Evolutionary conservation across 73 alveolate genomes (phyloP), one percentile per base, ranked within the genome.

Genomic region (Symbiodinium pilosum): DNA sequence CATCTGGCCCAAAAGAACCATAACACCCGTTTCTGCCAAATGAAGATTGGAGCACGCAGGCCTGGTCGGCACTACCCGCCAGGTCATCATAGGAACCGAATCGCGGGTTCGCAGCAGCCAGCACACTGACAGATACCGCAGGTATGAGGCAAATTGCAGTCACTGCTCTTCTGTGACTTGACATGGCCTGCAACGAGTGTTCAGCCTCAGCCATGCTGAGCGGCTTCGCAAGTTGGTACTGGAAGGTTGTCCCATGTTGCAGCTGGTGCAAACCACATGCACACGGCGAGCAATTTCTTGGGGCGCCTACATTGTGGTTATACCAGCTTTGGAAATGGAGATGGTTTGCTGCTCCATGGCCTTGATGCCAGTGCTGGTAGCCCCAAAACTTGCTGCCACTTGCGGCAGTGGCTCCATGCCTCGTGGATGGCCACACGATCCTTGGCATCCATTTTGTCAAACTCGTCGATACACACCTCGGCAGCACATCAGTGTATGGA

Each of bases 271-370:
- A n/a, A n/a, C n/a, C n/a, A n/a, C 68, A 11, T 54, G 43, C 36
- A 20, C 84, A 4, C 54, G 34, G 69, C 18, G 86, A 4, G 32
- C 51, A 26, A 43, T 30, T 44, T 43, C 86, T 18, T 20, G 40
- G 51, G 92, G 43, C 52, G 16, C 59, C 47, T 99, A 99, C 86
- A 99, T 99, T 9, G 99, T 99, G 2, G 99, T 99, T 84, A 99
- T 99, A 42, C 99, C 99, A 39, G 99, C 99, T 99, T 99, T 99
- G 1, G 99, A 99, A 85, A 99, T 99, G 92, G 99, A 99, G 92
- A 99, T 99, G 39, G 99, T 99, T 97, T 99, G 99, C 99, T 99
- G 99, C 99, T 99, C 99, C 99, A 99, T 99, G 40, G 99, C 99
- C 98, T 92, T 43, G 41, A 3, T 20, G 38, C 42, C 38, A 71